Conservation (phyloP, 768 basidiomycete species). For the Leccinum boreale region DNA sequence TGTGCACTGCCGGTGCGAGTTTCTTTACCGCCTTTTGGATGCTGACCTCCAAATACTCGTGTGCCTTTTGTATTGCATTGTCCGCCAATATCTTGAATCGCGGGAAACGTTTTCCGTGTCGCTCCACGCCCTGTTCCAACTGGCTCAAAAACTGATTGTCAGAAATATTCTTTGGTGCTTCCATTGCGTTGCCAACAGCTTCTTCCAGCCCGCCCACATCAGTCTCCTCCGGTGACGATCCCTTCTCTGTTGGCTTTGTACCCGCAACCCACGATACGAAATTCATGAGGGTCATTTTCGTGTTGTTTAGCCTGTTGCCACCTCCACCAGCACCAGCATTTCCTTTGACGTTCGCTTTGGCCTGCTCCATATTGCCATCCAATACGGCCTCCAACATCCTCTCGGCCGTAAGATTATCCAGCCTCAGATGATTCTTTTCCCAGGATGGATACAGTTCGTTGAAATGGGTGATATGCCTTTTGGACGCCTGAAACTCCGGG, state of each 20-base stretch:
- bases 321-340: background rate
- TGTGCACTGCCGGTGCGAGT: constrained; percentile 6
- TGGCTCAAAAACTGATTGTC: constrained; percentile 18
- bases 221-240: too few relatives aligned
- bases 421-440: background rate
- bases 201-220: background rate
- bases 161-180: background rate
- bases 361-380: constrained; percentile 3
- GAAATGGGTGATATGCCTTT: constrained; percentile 14
- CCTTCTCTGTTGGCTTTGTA: background rate
- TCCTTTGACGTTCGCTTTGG: background rate
- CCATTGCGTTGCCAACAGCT: constrained; percentile 2
- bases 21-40: constrained; percentile 10
- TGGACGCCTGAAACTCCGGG: constrained; percentile 9
- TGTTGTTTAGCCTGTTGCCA: too few relatives aligned
- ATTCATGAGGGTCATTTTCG: accelerated
- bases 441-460: constrained; percentile 1
- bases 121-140: constrained; percentile 2
- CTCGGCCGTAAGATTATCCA: background rate
- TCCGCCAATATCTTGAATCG: background rate
- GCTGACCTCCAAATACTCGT: background rate
- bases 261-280: constrained; percentile 24
- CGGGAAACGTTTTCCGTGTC: background rate
- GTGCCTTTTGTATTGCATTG: background rate
- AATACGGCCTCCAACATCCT: constrained; percentile 4